phyloP scores from a whole-genome alignment of 371 early-diverging fungal genomes.

The Mortierella sp. region DNA sequence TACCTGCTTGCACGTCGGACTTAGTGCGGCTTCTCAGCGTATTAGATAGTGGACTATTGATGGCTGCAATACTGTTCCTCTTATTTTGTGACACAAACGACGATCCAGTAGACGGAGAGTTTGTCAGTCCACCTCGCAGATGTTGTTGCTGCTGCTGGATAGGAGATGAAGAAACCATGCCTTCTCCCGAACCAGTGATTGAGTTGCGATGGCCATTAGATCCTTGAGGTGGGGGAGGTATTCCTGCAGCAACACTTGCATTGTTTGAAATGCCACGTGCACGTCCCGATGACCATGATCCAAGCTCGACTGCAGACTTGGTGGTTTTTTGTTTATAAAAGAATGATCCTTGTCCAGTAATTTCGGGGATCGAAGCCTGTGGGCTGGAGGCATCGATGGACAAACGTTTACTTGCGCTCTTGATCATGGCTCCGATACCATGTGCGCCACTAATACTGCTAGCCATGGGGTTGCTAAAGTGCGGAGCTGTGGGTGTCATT shows the following conservation, averaged over 20 bases:
- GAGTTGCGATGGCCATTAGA: constrained; percentile 12
- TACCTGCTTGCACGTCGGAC: constrained; percentile 32
- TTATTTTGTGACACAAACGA: constrained; percentile 24
- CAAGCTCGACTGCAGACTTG: constrained; percentile 44
- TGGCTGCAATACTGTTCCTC: constrained; percentile 12
- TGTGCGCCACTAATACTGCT: constrained; percentile 18
- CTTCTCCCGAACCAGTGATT: not conserved
- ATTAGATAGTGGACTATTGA: constrained; percentile 15
- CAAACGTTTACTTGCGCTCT: constrained; percentile 45
- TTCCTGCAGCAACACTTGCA: not conserved
- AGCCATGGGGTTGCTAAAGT: constrained; percentile 9
- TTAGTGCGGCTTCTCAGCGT: constrained; percentile 28
- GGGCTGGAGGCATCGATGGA: constrained; percentile 35
- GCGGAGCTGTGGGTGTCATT: constrained; percentile 19
- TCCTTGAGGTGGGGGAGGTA: constrained; percentile 13
- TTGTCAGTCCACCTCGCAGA: not conserved
- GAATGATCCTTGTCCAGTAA: constrained; percentile 12
- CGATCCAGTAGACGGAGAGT: constrained; percentile 16
- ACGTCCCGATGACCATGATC: constrained; percentile 35
- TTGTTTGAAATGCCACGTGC: constrained; percentile 16
- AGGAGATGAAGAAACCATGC: constrained; percentile 1
- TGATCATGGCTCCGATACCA: constrained; percentile 42
- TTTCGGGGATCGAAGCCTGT: constrained; percentile 3
- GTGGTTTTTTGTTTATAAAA: constrained; percentile 49
- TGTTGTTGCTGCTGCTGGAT: constrained; percentile 11